Conservation (phyloP, 2,329 filamentous ascomycete genomes). For the Cytospora schulzeri region DNA sequence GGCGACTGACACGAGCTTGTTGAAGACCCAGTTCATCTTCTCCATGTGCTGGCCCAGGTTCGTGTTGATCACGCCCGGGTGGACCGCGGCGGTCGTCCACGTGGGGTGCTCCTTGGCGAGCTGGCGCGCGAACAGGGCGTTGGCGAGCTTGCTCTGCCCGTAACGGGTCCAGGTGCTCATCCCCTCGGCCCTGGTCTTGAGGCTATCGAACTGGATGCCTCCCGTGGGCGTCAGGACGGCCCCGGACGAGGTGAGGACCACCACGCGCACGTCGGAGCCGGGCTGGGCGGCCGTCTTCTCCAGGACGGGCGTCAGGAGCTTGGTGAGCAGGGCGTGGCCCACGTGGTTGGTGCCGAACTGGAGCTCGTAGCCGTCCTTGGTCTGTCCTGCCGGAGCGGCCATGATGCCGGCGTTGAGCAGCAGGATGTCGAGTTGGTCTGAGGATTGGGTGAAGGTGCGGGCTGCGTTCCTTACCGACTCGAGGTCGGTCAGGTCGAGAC, state of each 20-base stretch:
- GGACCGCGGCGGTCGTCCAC: conserved; percentile 33
- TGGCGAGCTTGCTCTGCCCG: conserved; percentile 38
- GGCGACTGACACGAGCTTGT: conserved; percentile 26
- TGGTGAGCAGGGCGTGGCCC: conserved; percentile 49
- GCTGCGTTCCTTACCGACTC: conserved; percentile 46
- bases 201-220: conserved; percentile 35
- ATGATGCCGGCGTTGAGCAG: conserved; percentile 52
- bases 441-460: conserved; percentile 37
- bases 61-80: conserved; percentile 36
- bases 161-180: conserved; percentile 33
- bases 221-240: conserved; percentile 30
- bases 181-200: conserved; percentile 32
- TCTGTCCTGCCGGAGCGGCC: conserved; percentile 39
- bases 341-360: conserved; percentile 54
- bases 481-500: conserved; percentile 49
- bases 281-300: conserved; percentile 33
- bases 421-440: conserved; percentile 21
- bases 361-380: conserved; percentile 50
- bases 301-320: conserved; percentile 39
- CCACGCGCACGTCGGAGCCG: conserved; percentile 36
- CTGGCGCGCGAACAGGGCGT: conserved; percentile 35
- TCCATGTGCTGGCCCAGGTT: conserved; percentile 29
- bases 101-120: conserved; percentile 33
- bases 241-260: conserved; percentile 35
- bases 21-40: conserved; percentile 11